Conservation (phyloP, 495 filamentous ascomycete species). For the Aspergillus affinis region DNA sequence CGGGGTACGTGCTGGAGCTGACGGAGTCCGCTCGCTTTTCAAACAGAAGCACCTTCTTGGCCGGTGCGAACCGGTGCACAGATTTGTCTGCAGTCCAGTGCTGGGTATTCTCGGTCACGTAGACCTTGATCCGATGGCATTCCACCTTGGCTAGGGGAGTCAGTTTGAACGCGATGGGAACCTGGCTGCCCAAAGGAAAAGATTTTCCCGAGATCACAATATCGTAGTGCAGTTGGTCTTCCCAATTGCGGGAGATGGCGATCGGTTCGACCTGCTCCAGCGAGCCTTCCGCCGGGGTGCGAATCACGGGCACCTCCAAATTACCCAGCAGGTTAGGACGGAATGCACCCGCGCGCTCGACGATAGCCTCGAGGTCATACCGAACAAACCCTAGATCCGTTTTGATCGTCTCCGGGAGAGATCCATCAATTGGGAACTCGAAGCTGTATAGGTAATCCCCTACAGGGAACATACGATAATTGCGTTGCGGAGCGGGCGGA, state of each 20-base stretch:
- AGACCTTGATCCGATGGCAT: slow-evolving; percentile 94
- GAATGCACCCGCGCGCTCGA: slow-evolving; percentile 91
- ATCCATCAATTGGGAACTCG: slow-evolving; percentile 90
- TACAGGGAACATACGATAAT: slow-evolving; percentile 84
- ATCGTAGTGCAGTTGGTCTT: slow-evolving; percentile 97
- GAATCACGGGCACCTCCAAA: slow-evolving; percentile 83
- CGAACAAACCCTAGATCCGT: slow-evolving; percentile 85
- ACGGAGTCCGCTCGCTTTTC: slow-evolving; percentile 87
- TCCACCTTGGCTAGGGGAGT: slow-evolving; percentile 96
- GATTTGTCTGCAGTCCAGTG: slow-evolving; percentile 88
- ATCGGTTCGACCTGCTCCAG: slow-evolving; percentile 95
- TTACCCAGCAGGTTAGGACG: slow-evolving; percentile 82
- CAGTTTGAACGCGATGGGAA: slow-evolving; percentile 96
- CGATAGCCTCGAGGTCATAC: slow-evolving; percentile 84
- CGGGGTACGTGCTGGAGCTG: slow-evolving; percentile 71
- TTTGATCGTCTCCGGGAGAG: slow-evolving; percentile 86
- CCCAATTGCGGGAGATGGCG: slow-evolving; percentile 95
- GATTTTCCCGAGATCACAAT: slow-evolving; percentile 99
- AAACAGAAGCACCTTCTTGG: slow-evolving; percentile 81
- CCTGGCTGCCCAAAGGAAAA: slow-evolving; percentile 86
- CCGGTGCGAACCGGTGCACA: slow-evolving; percentile 81
- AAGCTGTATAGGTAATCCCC: slow-evolving; percentile 95
- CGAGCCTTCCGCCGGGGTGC: slow-evolving; percentile 86
- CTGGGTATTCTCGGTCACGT: slow-evolving; percentile 89
- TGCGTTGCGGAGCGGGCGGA: slow-evolving; percentile 72